Conservation (phyloP, 148 eudicot species). For the Pharnaceum exiguum region DNA sequence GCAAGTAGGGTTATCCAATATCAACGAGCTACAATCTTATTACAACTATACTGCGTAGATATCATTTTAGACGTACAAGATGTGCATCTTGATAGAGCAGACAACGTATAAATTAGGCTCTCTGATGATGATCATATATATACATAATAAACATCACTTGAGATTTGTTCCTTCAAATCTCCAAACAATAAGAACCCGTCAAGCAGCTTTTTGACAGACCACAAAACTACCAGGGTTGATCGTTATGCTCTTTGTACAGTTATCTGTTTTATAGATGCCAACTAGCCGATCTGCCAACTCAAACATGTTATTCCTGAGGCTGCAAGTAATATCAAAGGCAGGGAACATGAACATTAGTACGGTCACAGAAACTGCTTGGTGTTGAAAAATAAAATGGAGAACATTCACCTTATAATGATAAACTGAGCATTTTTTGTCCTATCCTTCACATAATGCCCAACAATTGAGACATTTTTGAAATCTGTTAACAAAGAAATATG, state of each 20-base stretch:
- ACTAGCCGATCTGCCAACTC: conserved; percentile 97
- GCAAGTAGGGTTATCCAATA: too few species aligned
- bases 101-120: background rate
- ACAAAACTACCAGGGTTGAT: conserved; percentile 84
- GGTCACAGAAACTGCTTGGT: background rate
- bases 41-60: too few species aligned
- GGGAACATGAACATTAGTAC: background rate
- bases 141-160: background rate
- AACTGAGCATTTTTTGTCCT: conserved; percentile 96
- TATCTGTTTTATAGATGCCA: conserved; percentile 96
- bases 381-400: background rate
- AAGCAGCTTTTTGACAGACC: conserved; percentile 63
- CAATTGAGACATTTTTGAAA: conserved; percentile 96
- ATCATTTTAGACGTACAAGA: too few species aligned
- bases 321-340: conserved; percentile 34
- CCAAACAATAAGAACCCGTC: conserved; percentile 11
- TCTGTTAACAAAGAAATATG: conserved; percentile 34
- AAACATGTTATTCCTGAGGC: conserved; percentile 97
- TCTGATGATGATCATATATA: background rate
- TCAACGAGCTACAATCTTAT: too few species aligned
- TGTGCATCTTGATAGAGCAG: too few species aligned
- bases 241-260: conserved; percentile 94
- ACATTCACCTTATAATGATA: conserved; percentile 75
- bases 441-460: conserved; percentile 96
- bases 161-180: background rate